Evolutionary conservation across 306 rosid genomes (phyloP).

Genomic region (Castanospermum australe): DNA sequence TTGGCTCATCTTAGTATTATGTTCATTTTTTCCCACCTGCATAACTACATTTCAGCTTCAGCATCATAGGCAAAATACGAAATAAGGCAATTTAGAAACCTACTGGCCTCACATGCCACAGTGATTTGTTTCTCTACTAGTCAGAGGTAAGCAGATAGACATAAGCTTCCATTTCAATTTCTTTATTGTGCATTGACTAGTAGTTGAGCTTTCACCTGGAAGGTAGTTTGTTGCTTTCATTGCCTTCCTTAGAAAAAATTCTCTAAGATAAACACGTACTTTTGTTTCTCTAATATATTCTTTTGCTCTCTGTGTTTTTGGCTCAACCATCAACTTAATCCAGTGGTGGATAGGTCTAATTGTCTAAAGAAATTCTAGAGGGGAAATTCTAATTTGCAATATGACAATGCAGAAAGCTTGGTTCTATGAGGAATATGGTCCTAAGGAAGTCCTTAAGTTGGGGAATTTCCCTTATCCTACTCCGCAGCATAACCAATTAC

Average conservation of each 20-base stretch:
- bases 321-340: not conserved
- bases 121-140: no score
- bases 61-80: no score
- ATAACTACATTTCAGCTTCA: no score
- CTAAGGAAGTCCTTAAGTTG: conserved; percentile 47
- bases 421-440: conserved; percentile 47
- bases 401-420: conserved; percentile 45
- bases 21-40: no score
- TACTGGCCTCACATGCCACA: no score
- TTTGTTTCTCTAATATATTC: not conserved
- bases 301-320: not conserved
- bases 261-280: not conserved
- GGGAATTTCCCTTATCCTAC: conserved; percentile 32
- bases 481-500: conserved; percentile 33
- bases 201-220: not conserved
- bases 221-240: not conserved
- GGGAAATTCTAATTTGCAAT: not conserved
- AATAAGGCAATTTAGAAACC: no score
- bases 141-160: no score
- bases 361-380: not conserved
- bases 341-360: not conserved
- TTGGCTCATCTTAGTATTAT: no score
- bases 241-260: not conserved
- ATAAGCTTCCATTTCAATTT: no score
- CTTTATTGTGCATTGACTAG: no score